phyloP scores from a whole-genome alignment of 768 basidiomycete species.

The Neoboletus brunneissimus region DNA sequence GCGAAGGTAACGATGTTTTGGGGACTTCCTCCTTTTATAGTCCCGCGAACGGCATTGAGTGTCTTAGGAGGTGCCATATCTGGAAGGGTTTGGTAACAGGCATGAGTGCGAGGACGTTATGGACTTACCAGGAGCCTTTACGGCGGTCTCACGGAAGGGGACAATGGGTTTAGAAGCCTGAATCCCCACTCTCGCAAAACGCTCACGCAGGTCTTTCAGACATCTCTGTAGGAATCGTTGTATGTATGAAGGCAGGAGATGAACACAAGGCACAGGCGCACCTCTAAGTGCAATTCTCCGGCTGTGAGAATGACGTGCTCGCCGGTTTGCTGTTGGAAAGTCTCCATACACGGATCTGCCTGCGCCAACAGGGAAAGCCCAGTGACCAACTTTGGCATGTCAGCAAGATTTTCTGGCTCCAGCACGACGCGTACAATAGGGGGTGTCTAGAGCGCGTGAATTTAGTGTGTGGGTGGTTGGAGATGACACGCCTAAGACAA shows the following conservation, averaged over 20 bases:
- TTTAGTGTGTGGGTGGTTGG: neutral
- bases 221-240: slow-evolving; percentile 62
- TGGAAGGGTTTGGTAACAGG: slow-evolving; percentile 27
- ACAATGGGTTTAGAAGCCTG: slow-evolving; percentile 95
- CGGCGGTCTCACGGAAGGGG: slow-evolving; percentile 93
- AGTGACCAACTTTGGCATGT: slow-evolving; percentile 84
- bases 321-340: slow-evolving; percentile 94
- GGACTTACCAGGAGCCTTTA: slow-evolving; percentile 65
- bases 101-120: neutral
- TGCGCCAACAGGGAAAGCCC: slow-evolving; percentile 90
- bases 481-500: slow-evolving; percentile 1
- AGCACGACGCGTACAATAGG: slow-evolving; percentile 96
- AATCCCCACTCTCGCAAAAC: slow-evolving; percentile 91
- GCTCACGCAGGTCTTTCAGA: slow-evolving; percentile 91
- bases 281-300: slow-evolving; percentile 95
- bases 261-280: slow-evolving; percentile 33
- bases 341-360: slow-evolving; percentile 96
- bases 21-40: slow-evolving; percentile 64
- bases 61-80: slow-evolving; percentile 90
- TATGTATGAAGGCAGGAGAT: neutral
- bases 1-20: slow-evolving; percentile 77
- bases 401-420: slow-evolving; percentile 77
- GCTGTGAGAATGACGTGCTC: slow-evolving; percentile 97
- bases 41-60: slow-evolving; percentile 68
- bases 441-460: slow-evolving; percentile 48